Evolutionary conservation across 306 rosid genomes (phyloP).

Genomic region (Cucurbita ficifolia): DNA sequence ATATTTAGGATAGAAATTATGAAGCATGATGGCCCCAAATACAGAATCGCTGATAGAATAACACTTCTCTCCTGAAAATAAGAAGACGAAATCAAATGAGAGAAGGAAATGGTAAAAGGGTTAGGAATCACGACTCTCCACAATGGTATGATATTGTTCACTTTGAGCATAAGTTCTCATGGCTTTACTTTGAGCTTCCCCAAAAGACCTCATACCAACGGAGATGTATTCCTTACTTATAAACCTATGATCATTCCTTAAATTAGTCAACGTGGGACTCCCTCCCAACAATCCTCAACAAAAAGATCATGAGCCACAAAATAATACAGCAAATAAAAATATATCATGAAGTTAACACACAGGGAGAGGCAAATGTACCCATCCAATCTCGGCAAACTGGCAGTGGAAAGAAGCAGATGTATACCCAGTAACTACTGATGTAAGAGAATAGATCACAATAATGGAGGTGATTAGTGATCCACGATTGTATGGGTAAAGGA

Average conservation of each 20-base stretch:
- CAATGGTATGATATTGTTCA: no score
- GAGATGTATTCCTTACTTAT: no score
- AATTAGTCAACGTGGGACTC: no score
- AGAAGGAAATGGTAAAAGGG: not conserved
- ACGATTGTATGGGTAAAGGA: slow-evolving; percentile 63
- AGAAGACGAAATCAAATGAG: slow-evolving; percentile 6
- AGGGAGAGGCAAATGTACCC: slow-evolving; percentile 32
- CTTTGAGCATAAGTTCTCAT: no score
- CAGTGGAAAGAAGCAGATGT: slow-evolving; percentile 57
- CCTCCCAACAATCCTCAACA: no score
- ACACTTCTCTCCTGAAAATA: slow-evolving; percentile 55
- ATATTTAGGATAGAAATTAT: slow-evolving; percentile 41
- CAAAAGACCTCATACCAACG: no score
- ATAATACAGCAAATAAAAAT: not conserved
- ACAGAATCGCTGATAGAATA: slow-evolving; percentile 50
- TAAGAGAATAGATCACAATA: slow-evolving; percentile 33
- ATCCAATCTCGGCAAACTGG: slow-evolving; percentile 54
- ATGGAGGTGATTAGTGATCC: slow-evolving; percentile 58
- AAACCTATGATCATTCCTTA: no score
- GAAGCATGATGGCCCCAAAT: slow-evolving; percentile 57
- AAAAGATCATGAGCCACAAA: not conserved
- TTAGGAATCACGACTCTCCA: no score
- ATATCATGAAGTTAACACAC: not conserved
- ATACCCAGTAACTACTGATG: slow-evolving; percentile 63
- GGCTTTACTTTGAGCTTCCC: no score